Base-by-base conservation (phyloP, 306 rosid genomes). In the Quercus berberidifolia region DNA sequence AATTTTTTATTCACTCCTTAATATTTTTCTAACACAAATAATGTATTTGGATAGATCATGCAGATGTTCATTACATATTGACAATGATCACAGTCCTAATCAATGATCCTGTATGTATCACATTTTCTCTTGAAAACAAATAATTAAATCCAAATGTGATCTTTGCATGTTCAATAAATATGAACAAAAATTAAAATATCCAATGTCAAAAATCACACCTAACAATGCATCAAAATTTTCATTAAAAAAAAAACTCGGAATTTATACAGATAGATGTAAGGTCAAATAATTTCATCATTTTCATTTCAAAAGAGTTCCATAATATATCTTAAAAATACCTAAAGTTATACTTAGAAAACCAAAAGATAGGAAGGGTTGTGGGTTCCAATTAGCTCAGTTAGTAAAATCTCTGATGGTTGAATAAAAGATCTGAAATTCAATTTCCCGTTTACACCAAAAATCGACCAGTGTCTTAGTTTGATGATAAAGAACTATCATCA, bases 311-410 rank as follows among this genome's bases (percentile, higher is more conserved):
- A 55, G 18, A 74, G 51, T 71, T 31, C 26, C 57, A 60, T 55
- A 78, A 76, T 68, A 64, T 74, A 75, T 18, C 71, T 19, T 2
- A 30, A 64, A 23, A 26, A 75, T 21, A 80, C 20, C 76, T 69
- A 73, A 70, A 86, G 56, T 20, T 51, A 79, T 55, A 80, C 68
- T 31, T 10, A 83, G 17, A 35, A 72, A 85, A 79, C 55, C 54
- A 56, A 69, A 5, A 80, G 52, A 31, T 73, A 41, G 4, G 11
- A 84, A 68, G 69, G 20, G 19, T 3, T 2, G 15, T 38, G 11
- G 11, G 1, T 2, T 38, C 0, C 3, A 38, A 38, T 6, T 38
- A 38, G 0, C 0, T 38, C 0, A 7, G 0, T 0, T 38, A 8
- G 11, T 6, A 38, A 38, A 38, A 7, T 38, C 0, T 38, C 46